Evolutionary conservation across 768 basidiomycete species (phyloP), one percentile per base, ranked within the genome.

Genomic region (Dioszegia aurantiaca): DNA sequence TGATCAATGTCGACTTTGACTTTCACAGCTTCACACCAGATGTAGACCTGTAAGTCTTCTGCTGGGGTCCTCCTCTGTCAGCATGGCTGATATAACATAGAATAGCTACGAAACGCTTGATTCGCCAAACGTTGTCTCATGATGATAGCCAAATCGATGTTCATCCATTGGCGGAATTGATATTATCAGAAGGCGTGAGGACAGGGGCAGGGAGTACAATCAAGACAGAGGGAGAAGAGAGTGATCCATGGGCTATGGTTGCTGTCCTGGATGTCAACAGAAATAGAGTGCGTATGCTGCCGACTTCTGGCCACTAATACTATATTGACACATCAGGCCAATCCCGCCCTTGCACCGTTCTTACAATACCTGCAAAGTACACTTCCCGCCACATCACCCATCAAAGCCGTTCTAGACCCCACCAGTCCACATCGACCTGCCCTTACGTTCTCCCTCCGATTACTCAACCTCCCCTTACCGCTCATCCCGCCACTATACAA

Each of bases 381-480:
- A 5, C 59, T 77, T 12, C 79, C 28, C 80, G 87, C 66, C 82
- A 86, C 60, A 57, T 79, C 26, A 75, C 82, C 11, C 81, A 89
- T 24, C 80, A 82, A 63, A 71, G 76, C 10, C 79, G 40, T 87
- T 5, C 82, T 88, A 58, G 80, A 79, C 14, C 68, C 72, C 36
- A 64, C 75, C 12, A 63, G 64, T 14, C 68, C 62, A 19, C 54
- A 69, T 16, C 84, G 87, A 60, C 83, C 94, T 44, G 94, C 90
- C 1, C 81, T 95, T 17, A 81, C 97, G 9, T 80, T 99, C 63
- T 88, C 86, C 62, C 90, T 95, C 74, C 82, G 94, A 0, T 80
- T 98, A 49, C 82, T 95, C 64, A 99, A 98, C 74, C 93, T 99
- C 86, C 94, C 94, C 0, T 87, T 91, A 14, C 90, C 97, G 66